These are phyloP conservation scores for Pythium guiyangense DNA, from an alignment of 352 stramenopile genomes.

Conservation along the genomic window DNA sequence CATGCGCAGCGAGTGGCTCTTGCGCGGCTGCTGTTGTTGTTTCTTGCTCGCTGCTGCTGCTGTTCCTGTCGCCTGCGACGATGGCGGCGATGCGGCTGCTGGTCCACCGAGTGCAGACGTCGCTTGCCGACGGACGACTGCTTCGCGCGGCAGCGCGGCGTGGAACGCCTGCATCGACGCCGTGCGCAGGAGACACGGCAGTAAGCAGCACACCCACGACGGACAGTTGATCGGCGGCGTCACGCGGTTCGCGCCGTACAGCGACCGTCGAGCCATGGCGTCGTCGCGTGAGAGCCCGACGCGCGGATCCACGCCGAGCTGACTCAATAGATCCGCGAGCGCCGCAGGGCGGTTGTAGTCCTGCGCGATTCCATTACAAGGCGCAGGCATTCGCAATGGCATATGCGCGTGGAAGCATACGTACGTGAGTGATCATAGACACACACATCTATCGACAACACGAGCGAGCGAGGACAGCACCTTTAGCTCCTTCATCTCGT, in stretches of 20 bases:
- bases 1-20: conserved; percentile 83
- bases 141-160: conserved; percentile 82
- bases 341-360: conserved; percentile 34
- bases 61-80: not conserved
- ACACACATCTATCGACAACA: too few species aligned
- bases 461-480: too few species aligned
- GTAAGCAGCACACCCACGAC: conserved; percentile 91
- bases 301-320: conserved; percentile 50
- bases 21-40: conserved; percentile 13
- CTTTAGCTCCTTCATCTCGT: conserved; percentile 21
- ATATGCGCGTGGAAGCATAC: not conserved
- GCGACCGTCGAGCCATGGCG: conserved; percentile 53
- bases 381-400: not conserved
- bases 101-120: not conserved
- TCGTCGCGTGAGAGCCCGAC: conserved; percentile 66
- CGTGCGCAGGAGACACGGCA: conserved; percentile 91
- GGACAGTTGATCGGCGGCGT: conserved; percentile 90
- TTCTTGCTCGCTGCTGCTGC: conserved; percentile 1
- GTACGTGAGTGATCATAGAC: not conserved
- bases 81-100: not conserved
- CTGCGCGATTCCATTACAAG: conserved; percentile 4
- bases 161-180: conserved; percentile 90
- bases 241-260: conserved; percentile 88
- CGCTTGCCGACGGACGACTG: conserved; percentile 71
- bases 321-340: conserved; percentile 54